Base-by-base conservation (phyloP, 2,329 filamentous ascomycete genomes). In the Ophiostoma pallidulum region DNA sequence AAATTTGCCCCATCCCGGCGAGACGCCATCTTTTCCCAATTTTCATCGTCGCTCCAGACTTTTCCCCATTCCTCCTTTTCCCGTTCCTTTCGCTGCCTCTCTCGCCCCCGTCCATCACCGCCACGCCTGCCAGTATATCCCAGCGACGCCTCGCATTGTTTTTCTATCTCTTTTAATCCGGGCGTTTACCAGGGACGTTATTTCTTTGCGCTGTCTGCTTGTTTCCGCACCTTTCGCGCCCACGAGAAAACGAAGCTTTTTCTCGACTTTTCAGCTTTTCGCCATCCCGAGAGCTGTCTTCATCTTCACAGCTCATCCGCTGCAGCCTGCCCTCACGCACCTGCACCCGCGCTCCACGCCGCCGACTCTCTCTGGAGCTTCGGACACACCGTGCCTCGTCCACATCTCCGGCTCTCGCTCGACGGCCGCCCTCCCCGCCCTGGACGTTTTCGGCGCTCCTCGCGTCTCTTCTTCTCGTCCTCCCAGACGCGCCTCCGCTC, bases 1-100 rank as follows among this genome's bases (percentile, higher is more conserved):
- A 41, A 51, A 51, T 48, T 48, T 45, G 49, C 49, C 49, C 41
- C 45, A 39, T 36, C 37, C 22, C 41, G 13, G 13, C 28, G 36
- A 45, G 37, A 32, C 45, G 40, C 45, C 41, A 51, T 29, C 37
- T 32, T 39, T 37, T 32, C 41, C 44, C 40, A 51, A 41, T 48
- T 48, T 48, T 47, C 20, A 39, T 47, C 44, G 45, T 35, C 26
- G n/a, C n/a, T 20, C 37, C 49, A 24, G 20, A 41, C 20, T 45
- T 40, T 51, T 45, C 37, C 12, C 38, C 33, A 18, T 37, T 41
- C 45, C 37, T 42, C 46, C 13, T 32, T 31, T 24, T 38, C 18
- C 33, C 28, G 24, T 33, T 24, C 45, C 14, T 16, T 36, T 20
- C 6, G 31, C 12, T 6, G 9, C 7, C 24, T 48, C 36, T 40